These are phyloP conservation scores for Tricholoma hemisulphureum DNA, from an alignment of 768 basidiomycete genomes.

Conservation along the genomic window DNA sequence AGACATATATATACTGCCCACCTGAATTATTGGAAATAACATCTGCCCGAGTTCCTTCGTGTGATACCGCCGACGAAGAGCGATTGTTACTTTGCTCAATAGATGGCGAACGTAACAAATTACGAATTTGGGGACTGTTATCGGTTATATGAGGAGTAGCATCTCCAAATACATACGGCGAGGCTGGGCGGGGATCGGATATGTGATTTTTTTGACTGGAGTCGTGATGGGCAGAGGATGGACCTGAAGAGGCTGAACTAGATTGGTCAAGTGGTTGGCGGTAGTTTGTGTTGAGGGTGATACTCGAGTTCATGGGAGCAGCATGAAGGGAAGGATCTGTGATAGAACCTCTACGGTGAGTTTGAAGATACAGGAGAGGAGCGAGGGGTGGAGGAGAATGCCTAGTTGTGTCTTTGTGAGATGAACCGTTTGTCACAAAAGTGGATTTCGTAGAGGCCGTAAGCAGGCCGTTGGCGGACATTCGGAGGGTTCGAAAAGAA, in stretches of 20 bases:
- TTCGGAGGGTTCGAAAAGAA: slow-evolving; percentile 1
- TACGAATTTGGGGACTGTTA: slow-evolving; percentile 50
- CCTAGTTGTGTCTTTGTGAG: slow-evolving; percentile 34
- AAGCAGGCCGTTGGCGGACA: slow-evolving; percentile 3
- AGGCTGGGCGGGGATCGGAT: slow-evolving; percentile 54
- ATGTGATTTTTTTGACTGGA: slow-evolving; percentile 30
- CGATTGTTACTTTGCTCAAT: slow-evolving; percentile 39
- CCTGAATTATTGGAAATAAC: slow-evolving; percentile 6
- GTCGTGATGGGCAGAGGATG: slow-evolving; percentile 28
- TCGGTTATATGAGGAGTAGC: slow-evolving; percentile 44
- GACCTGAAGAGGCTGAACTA: slow-evolving; percentile 22
- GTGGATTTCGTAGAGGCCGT: background rate
- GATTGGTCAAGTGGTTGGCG: slow-evolving; percentile 24
- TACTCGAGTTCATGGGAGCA: slow-evolving; percentile 29
- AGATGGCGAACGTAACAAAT: slow-evolving; percentile 59
- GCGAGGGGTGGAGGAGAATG: slow-evolving; percentile 63
- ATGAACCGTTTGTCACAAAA: slow-evolving; percentile 20
- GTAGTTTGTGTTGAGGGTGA: slow-evolving; percentile 27
- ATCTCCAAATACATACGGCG: slow-evolving; percentile 73
- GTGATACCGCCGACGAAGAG: slow-evolving; percentile 19
- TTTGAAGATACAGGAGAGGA: slow-evolving; percentile 77
- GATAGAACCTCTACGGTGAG: slow-evolving; percentile 78
- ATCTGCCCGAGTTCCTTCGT: slow-evolving; percentile 22
- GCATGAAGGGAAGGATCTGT: slow-evolving; percentile 81
- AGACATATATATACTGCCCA: background rate